A percentile compares a stretch with the other conserved stretches of the same genome.
Conservation (phyloP, 2,329 filamentous ascomycete species). For the Penicillium aurantiogriseum region DNA sequence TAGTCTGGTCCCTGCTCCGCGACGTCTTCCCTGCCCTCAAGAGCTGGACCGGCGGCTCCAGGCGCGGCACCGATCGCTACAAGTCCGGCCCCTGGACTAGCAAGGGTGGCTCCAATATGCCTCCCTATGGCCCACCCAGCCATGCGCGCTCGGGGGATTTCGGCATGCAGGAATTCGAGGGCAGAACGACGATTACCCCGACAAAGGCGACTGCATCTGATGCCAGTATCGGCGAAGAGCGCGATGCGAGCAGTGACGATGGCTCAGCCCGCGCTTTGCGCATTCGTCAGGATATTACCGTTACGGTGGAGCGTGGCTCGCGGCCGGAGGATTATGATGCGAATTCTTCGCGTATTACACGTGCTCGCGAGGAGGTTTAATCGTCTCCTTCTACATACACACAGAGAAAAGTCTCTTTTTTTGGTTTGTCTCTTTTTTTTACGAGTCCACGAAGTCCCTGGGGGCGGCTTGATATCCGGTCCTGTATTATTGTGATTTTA, state of each 20-base stretch:
- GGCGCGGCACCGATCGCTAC: constrained; percentile 34
- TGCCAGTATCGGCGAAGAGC: constrained; percentile 32
- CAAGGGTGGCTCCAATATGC: constrained; percentile 29
- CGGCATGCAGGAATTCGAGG: constrained; percentile 32
- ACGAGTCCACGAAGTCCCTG: constrained; percentile 16
- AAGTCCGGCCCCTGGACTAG: constrained; percentile 32
- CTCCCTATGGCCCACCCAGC: constrained; percentile 30
- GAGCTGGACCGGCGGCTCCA: constrained; percentile 42
- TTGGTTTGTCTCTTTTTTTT: background rate
- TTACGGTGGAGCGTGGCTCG: constrained; percentile 28
- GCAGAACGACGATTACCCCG: constrained; percentile 25
- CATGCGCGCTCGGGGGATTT: constrained; percentile 31
- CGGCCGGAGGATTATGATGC: constrained; percentile 16
- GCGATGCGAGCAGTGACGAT: constrained; percentile 35
- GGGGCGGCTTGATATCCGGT: constrained; percentile 20
- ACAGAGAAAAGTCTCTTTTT: background rate
- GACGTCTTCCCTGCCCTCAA: constrained; percentile 48
- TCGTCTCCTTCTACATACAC: background rate
- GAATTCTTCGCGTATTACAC: constrained; percentile 10
- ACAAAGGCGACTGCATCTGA: constrained; percentile 31
- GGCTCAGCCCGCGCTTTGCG: constrained; percentile 38
- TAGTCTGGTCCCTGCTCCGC: constrained; percentile 52
- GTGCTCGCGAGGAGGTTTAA: constrained; percentile 18
- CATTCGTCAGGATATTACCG: constrained; percentile 42
- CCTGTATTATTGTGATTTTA: background rate